These are phyloP conservation scores for Microsporum ferrugineum DNA, from an alignment of 2,329 filamentous ascomycete genomes.

Conservation along the genomic window DNA sequence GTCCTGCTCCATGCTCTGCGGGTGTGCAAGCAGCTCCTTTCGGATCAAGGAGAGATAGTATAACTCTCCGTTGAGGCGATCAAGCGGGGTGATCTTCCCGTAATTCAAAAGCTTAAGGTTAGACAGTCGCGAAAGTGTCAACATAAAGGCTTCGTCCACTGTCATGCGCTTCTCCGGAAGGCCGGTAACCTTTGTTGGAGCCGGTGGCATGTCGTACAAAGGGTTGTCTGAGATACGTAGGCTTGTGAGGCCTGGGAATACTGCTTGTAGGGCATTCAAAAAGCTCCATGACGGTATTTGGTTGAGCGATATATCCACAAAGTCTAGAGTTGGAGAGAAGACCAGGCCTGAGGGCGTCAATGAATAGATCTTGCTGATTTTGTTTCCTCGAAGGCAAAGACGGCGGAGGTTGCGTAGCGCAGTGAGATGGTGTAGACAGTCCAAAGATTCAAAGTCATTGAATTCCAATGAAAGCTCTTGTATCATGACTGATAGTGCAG, in stretches of 20 bases:
- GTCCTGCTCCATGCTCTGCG: slow-evolving; percentile 30
- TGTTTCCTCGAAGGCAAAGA: slow-evolving; percentile 62
- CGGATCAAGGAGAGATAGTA: slow-evolving; percentile 84
- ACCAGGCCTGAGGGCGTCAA: slow-evolving; percentile 30
- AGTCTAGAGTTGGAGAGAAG: slow-evolving; percentile 47
- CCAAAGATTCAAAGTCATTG: slow-evolving; percentile 31
- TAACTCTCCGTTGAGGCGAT: slow-evolving; percentile 78
- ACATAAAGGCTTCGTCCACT: slow-evolving; percentile 77
- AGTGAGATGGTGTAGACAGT: slow-evolving; percentile 37
- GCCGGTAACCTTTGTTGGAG: slow-evolving; percentile 28
- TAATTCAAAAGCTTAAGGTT: slow-evolving; percentile 51
- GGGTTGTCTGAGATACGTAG: slow-evolving; percentile 81
- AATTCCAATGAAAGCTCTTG: slow-evolving; percentile 40
- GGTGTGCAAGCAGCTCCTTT: slow-evolving; percentile 50
- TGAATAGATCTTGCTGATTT: slow-evolving; percentile 41
- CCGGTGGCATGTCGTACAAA: slow-evolving; percentile 50
- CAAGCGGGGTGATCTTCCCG: slow-evolving; percentile 54
- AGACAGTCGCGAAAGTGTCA: slow-evolving; percentile 65
- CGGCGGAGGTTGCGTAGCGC: slow-evolving; percentile 41
- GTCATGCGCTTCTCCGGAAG: slow-evolving; percentile 31
- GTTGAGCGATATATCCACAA: slow-evolving; percentile 66
- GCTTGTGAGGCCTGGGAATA: slow-evolving; percentile 62
- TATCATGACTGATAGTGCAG: slow-evolving; percentile 26
- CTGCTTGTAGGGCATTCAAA: slow-evolving; percentile 53
- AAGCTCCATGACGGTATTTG: slow-evolving; percentile 58